Evolutionary conservation across 257 asterid species (phyloP), one percentile per base, ranked within the genome.

Genomic region (Penstemon barbatus): DNA sequence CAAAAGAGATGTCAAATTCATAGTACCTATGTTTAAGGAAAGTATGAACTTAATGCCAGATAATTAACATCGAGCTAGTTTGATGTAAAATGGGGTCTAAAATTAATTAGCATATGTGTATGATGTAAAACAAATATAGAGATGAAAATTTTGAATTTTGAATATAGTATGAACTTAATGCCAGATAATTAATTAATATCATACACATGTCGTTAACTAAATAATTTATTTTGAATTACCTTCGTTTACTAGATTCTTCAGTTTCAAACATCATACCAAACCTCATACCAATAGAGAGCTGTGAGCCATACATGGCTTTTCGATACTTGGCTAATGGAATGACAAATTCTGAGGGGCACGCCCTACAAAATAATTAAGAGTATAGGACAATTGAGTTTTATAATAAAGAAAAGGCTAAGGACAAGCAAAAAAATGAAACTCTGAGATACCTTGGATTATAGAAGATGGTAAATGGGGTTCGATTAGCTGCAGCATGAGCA

Each of bases 261-360:
- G 98, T 93, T 80, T 93, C 98, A 70, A 93, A 93, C 98, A 88
- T 93, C 86, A 93, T 90, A 6, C 98, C 97, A 12, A 93, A 93
- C 78, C 98, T 82, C 98, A 90, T 93, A 41, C 97, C 94, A 60
- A 83, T 74, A 1, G 98, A 82, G 63, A 93, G 88, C 42, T 88
- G 98, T 12, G 98, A 78, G 18, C 89, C 85, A 56, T 78, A 82
- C n/a, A 88, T 78, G 8, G 96, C 80, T 74, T 93, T 93, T 55
- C 95, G 82, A 68, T 73, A 93, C 65, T 82, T 88, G 38, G 87
- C 82, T 62, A 90, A 66, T 11, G 98, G 96, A 69, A 93, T 81
- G 15, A 93, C 95, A 71, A 93, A 93, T 54, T 90, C 97, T 3
- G 98, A 93, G 68, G 98, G 93, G 66, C 97, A 88, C 8, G 98